phyloP scores from a whole-genome alignment of 352 stramenopile genomes.

The Phytopythium chamaehyphon region DNA sequence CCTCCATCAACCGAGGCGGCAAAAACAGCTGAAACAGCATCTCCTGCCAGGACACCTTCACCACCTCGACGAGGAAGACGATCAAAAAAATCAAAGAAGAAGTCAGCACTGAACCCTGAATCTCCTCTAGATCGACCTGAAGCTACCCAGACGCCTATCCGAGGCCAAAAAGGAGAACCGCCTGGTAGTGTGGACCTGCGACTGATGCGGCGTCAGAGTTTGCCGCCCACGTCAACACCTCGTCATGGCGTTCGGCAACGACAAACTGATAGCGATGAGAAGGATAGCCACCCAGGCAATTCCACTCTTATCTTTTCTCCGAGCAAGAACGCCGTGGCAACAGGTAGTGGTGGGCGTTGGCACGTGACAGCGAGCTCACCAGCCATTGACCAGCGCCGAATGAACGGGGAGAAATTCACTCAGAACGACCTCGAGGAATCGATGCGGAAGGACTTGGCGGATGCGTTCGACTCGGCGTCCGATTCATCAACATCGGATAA shows the following conservation, averaged over 20 bases:
- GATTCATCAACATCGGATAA: conserved; percentile 18
- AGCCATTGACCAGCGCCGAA: conserved; percentile 23
- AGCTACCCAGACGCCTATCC: conserved; percentile 32
- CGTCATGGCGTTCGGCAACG: conserved; percentile 28
- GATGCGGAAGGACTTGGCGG: conserved; percentile 59
- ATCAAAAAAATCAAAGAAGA: neutral
- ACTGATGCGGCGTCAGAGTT: conserved; percentile 34
- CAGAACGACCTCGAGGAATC: conserved; percentile 55
- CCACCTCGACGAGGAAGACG: neutral
- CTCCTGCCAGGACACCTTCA: neutral
- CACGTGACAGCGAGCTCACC: conserved; percentile 59
- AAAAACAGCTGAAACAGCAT: neutral
- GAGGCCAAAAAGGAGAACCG: conserved; percentile 19
- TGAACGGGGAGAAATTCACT: conserved; percentile 23
- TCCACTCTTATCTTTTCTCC: conserved; percentile 61
- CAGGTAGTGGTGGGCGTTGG: conserved; percentile 27
- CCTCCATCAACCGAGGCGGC: neutral
- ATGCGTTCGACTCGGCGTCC: conserved; percentile 30
- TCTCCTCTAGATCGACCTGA: conserved; percentile 16
- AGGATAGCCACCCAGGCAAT: conserved; percentile 2
- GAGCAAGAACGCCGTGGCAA: conserved; percentile 19
- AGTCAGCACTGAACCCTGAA: neutral
- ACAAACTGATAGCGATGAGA: conserved; percentile 31
- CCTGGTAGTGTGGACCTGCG: conserved; percentile 16
- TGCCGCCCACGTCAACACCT: conserved; percentile 43